These are phyloP conservation scores for Ruellia speciosa DNA, from an alignment of 305 asterid genomes.

Conservation along the genomic window DNA sequence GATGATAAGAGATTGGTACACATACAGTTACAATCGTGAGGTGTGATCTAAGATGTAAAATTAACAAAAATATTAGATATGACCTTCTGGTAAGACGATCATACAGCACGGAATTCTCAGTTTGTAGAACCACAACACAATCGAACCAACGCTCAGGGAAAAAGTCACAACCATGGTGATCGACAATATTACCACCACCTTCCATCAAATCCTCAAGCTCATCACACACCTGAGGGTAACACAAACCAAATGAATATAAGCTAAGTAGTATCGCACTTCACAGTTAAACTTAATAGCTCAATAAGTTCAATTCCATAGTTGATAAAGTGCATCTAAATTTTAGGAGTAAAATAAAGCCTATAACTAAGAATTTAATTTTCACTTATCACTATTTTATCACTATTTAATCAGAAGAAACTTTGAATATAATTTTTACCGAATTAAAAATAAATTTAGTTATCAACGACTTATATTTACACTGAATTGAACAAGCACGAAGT, in stretches of 20 bases:
- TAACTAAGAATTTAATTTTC: no score
- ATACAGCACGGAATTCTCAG: constrained; percentile 61
- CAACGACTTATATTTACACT: no score
- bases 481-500: no score
- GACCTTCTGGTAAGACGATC: constrained; percentile 79
- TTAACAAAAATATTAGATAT: neutral
- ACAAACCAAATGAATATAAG: constrained; percentile 1
- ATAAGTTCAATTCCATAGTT: no score
- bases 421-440: no score
- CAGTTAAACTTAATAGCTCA: no score
- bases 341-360: no score
- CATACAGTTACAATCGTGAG: neutral
- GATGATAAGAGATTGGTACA: constrained; percentile 1
- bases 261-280: neutral
- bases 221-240: constrained; percentile 61
- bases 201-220: constrained; percentile 95
- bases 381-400: no score
- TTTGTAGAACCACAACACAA: constrained; percentile 70
- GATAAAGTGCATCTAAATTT: no score
- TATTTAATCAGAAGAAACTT: no score
- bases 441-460: no score
- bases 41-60: neutral
- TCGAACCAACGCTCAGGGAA: constrained; percentile 97
- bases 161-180: constrained; percentile 93
- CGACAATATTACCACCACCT: constrained; percentile 89